Evolutionary conservation across 345 rosid genomes (phyloP).

Genomic region (Dipteronia sinensis): DNA sequence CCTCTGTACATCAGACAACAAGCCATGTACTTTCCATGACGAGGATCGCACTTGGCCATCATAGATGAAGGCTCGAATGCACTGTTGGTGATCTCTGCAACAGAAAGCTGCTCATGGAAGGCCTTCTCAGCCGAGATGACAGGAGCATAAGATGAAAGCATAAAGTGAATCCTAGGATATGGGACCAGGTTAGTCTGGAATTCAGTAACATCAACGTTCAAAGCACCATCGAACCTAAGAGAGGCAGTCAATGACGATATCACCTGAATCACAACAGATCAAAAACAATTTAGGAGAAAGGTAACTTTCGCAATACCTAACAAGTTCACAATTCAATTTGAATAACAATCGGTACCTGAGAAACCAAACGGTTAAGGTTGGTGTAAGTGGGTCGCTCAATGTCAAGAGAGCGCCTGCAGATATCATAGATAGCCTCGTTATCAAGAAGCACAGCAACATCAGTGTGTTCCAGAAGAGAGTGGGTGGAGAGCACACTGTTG

Average conservation of each 20-base stretch:
- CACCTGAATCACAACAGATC: constrained; percentile 25
- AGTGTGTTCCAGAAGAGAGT: constrained; percentile 49
- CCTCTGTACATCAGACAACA: constrained; percentile 51
- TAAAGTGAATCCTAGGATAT: constrained; percentile 53
- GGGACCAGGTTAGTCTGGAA: constrained; percentile 59
- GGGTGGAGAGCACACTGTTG: constrained; percentile 52
- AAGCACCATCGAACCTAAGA: constrained; percentile 51
- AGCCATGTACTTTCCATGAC: constrained; percentile 60
- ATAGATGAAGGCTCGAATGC: constrained; percentile 60
- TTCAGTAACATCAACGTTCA: constrained; percentile 54
- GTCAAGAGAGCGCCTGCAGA: constrained; percentile 48
- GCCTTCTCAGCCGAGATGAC: constrained; percentile 53
- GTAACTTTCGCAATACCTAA: background rate
- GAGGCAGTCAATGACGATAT: constrained; percentile 53
- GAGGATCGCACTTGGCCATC: constrained; percentile 65
- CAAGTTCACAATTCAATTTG: background rate
- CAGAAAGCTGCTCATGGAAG: constrained; percentile 51
- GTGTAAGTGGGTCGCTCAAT: constrained; percentile 53
- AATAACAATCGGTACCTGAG: constrained; percentile 32
- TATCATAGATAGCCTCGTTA: constrained; percentile 47
- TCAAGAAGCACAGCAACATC: constrained; percentile 45
- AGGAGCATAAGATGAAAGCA: constrained; percentile 57
- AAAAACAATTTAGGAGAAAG: background rate
- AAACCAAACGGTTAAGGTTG: constrained; percentile 50
- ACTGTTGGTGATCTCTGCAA: constrained; percentile 59